Percentiles rank a stretch among this genome's conserved stretches.
Conservation (phyloP, 192 early-diverging fungal genomes). For the Oehlia diaphana region DNA sequence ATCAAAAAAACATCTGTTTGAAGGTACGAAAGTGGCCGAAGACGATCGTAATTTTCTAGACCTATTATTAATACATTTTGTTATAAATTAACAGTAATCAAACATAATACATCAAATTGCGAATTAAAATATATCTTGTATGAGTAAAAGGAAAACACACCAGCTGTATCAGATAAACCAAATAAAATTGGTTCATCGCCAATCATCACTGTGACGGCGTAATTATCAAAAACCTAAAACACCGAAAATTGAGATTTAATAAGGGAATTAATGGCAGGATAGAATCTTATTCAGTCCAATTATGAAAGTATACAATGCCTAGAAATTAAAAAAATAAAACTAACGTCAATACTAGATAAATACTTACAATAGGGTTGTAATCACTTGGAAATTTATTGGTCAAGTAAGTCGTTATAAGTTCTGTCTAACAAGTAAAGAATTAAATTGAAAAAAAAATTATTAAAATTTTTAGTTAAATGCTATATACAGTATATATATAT, state of each 20-base stretch:
- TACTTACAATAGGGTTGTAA: conserved; percentile 89
- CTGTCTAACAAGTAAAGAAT: conserved; percentile 59
- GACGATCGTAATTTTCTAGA: conserved; percentile 94
- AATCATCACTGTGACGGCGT: conserved; percentile 99
- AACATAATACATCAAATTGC: not conserved
- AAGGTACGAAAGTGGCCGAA: conserved; percentile 91
- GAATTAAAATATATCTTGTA: not conserved
- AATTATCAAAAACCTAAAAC: conserved; percentile 88
- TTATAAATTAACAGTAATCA: not conserved
- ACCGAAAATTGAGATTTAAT: no score
- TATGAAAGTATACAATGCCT: no score
- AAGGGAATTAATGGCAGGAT: no score
- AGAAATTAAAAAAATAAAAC: not conserved
- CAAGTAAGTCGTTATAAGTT: conserved; percentile 92
- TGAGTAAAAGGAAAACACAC: conserved; percentile 29
- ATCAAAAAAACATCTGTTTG: conserved; percentile 97
- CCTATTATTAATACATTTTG: conserved; percentile 42
- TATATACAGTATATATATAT: not conserved
- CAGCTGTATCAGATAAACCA: conserved; percentile 94
- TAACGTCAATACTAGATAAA: not conserved
- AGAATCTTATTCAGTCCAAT: no score
- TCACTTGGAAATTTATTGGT: conserved; percentile 97
- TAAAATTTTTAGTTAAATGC: not conserved
- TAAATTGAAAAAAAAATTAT: not conserved
- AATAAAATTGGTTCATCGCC: conserved; percentile 95